Percentiles rank a stretch among this genome's conserved stretches.
phyloP scores from a whole-genome alignment of 2,329 filamentous ascomycete genomes.

The Colletotrichum limetticola region DNA sequence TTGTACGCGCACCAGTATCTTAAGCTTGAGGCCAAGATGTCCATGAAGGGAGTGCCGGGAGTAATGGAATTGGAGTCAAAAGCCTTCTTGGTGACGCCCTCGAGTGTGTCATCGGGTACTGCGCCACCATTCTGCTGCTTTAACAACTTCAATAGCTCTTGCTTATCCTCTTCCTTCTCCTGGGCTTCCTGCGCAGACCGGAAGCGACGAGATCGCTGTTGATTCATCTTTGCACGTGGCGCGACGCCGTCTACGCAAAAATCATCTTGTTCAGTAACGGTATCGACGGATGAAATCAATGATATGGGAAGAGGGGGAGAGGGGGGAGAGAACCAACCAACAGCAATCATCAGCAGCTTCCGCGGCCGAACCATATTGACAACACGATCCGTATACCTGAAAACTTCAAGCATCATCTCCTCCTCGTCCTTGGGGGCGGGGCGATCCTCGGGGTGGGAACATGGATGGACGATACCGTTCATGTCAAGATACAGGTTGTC shows the following conservation, averaged over 20 bases:
- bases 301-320: no score
- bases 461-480: slow-evolving; percentile 99
- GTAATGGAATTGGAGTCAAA: slow-evolving; percentile 93
- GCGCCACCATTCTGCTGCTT: slow-evolving; percentile 79
- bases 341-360: slow-evolving; percentile 96
- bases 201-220: slow-evolving; percentile 96
- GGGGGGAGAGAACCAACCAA: slow-evolving; percentile 68
- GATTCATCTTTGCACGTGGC: slow-evolving; percentile 99
- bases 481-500: slow-evolving; percentile 99
- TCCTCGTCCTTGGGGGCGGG: slow-evolving; percentile 93
- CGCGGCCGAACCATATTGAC: slow-evolving; percentile 98
- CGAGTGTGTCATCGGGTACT: slow-evolving; percentile 69
- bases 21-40: slow-evolving; percentile 87
- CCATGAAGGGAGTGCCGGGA: slow-evolving; percentile 98
- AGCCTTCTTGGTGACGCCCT: slow-evolving; percentile 81
- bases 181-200: slow-evolving; percentile 93
- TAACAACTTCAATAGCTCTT: slow-evolving; percentile 86
- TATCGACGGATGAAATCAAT: slow-evolving; percentile 26
- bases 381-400: slow-evolving; percentile 98
- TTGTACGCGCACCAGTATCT: slow-evolving; percentile 99
- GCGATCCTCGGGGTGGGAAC: slow-evolving; percentile 94
- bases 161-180: slow-evolving; percentile 92
- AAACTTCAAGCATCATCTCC: slow-evolving; percentile 99
- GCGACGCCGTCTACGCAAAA: slow-evolving; percentile 83
- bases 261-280: slow-evolving; percentile 32